These are phyloP conservation scores for Withania somnifera DNA, from an alignment of 305 asterid genomes.

Conservation along the genomic window DNA sequence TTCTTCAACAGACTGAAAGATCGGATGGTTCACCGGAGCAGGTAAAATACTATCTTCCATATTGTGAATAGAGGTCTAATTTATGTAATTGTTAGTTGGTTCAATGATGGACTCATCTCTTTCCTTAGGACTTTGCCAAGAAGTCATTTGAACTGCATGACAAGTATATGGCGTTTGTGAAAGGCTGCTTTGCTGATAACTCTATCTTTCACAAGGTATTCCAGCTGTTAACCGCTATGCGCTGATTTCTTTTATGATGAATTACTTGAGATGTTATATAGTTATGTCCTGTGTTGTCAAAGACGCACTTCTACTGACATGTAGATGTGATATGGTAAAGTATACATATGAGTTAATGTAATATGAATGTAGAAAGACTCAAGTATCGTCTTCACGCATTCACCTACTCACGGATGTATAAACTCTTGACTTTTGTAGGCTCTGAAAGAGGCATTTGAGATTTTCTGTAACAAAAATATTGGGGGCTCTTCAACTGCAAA, in stretches of 20 bases:
- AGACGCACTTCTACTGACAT: too few relatives aligned
- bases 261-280: background rate
- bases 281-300: too few relatives aligned
- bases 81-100: background rate
- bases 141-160: slow-evolving; percentile 35
- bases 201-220: slow-evolving; percentile 38
- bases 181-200: slow-evolving; percentile 24
- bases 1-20: slow-evolving; percentile 25
- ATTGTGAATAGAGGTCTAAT: background rate
- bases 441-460: slow-evolving; percentile 42
- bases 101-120: background rate
- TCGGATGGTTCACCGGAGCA: slow-evolving; percentile 30
- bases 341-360: background rate
- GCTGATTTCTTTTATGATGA: background rate
- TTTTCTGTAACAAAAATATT: slow-evolving; percentile 36
- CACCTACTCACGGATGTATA: background rate
- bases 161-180: slow-evolving; percentile 28
- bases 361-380: background rate
- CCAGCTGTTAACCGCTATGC: background rate
- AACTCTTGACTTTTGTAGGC: slow-evolving; percentile 18
- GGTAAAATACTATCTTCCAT: slow-evolving; percentile 9
- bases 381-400: background rate
- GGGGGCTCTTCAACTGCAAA: slow-evolving; percentile 33
- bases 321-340: background rate
- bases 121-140: slow-evolving; percentile 24